Evolutionary conservation across 768 basidiomycete genomes (phyloP), one percentile per base, ranked within the genome.

Genomic region (Boletellus sp.): DNA sequence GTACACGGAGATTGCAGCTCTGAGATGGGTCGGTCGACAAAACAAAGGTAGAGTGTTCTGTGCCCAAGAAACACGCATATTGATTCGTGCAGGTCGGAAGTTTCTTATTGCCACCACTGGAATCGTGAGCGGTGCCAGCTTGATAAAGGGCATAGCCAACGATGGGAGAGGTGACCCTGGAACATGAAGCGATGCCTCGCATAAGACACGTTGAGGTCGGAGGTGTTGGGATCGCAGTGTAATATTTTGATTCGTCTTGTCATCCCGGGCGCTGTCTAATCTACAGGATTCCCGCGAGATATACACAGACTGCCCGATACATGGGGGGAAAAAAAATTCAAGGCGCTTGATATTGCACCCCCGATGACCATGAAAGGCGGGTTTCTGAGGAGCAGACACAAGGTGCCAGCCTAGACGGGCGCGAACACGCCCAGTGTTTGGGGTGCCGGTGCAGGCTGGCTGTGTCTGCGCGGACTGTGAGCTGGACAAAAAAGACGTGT

Each of bases 1-100:
- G 12, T 96, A 90, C 60, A 95, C 95, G 9, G 96, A 98, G 72
- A 93, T 98, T 51, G 86, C 96, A 33, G 95, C 95, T 6, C 66
- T 99, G 57, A 78, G 96, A 65, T 96, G 93, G 92, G 86, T 95
- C 61, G 79, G 83, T 48, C 80, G 85, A 58, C 92, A 93, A 66
- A 87, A 86, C 57, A 80, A 78, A 77, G 94, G 92, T 83, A 61
- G 23, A 69, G 24, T n/a, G 13, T 63, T 51, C 12, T 45, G 47
- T n/a, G 11, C 26, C 28, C 26, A 32, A 17, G 34, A 42, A n/a
- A 32, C 24, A 10, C 9, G 19, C 41, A 16, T 26, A 58, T 47
- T 65, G 31, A 61, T 44, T 44, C 54, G 22, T 33, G 47, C 65
- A 94, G 92, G 92, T 22, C 83, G 94, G 39, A 84, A 80, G 55